Conservation (phyloP, 1,284 basidiomycete species). For the Tranzscheliella williamsii region DNA sequence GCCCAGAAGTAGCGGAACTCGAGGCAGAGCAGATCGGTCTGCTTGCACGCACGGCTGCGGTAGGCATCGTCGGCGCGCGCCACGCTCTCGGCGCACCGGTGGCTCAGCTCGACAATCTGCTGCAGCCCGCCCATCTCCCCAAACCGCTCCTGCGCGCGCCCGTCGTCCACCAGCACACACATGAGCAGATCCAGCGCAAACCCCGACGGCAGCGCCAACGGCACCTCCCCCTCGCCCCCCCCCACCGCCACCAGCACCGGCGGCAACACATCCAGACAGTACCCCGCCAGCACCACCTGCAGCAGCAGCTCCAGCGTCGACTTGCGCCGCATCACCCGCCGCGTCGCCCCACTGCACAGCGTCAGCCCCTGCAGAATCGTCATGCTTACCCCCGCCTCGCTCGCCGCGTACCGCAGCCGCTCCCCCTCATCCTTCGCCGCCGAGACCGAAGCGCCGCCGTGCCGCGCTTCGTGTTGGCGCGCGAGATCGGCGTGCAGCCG, state of each 20-base stretch:
- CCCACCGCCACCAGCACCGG: conserved; percentile 6
- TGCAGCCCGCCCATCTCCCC: conserved; percentile 34
- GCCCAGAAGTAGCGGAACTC: conserved; percentile 41
- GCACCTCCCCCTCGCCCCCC: conserved; percentile 2
- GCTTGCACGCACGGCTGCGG: conserved; percentile 15
- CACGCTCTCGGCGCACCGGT: conserved; percentile 34
- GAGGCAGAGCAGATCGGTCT: conserved; percentile 36
- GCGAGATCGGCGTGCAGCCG: conserved; percentile 22
- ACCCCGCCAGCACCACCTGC: conserved; percentile 25
- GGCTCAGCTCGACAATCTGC: conserved; percentile 32
- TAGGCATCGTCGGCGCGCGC: background rate
- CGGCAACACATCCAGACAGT: conserved; percentile 26
- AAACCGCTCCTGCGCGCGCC: conserved; percentile 15
- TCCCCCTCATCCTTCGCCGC: background rate
- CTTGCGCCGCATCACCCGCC: conserved; percentile 24
- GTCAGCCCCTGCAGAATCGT: conserved; percentile 37
- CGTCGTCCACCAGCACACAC: conserved; percentile 35
- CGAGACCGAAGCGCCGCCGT: background rate
- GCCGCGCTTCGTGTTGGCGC: conserved; percentile 8
- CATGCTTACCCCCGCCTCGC: conserved; percentile 26
- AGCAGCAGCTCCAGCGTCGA: conserved; percentile 26
- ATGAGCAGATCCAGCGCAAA: conserved; percentile 38
- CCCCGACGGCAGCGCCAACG: conserved; percentile 19
- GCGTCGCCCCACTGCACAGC: conserved; percentile 16
- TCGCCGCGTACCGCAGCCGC: conserved; percentile 8